These are phyloP conservation scores for Reticulascus tulasneorum DNA, from an alignment of 2,329 filamentous ascomycete genomes.

Conservation along the genomic window DNA sequence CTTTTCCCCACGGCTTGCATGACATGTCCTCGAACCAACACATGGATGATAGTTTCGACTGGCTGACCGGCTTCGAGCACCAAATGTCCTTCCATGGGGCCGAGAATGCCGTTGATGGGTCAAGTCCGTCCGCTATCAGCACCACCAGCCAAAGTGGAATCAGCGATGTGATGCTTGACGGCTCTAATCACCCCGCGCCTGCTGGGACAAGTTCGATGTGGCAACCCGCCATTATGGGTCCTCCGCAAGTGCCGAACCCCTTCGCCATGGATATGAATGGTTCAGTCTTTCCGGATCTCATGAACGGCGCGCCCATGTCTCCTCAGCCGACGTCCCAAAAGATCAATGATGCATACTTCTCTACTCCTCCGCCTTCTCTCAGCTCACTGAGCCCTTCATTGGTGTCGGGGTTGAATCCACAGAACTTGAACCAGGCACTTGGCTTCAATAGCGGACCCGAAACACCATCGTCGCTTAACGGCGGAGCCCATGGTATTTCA, in stretches of 20 bases:
- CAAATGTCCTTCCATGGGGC: slow-evolving; percentile 67
- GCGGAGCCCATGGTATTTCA: slow-evolving; percentile 55
- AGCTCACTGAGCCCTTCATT: slow-evolving; percentile 69
- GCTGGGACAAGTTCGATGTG: slow-evolving; percentile 58
- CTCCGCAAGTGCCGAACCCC: slow-evolving; percentile 63
- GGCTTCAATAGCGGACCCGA: slow-evolving; percentile 65
- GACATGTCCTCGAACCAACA: slow-evolving; percentile 49
- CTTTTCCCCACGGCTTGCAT: slow-evolving; percentile 53
- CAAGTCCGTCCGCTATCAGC: slow-evolving; percentile 93
- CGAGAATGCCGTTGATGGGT: slow-evolving; percentile 84
- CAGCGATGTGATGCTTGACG: slow-evolving; percentile 88
- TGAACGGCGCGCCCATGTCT: slow-evolving; percentile 68
- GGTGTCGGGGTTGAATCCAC: slow-evolving; percentile 59
- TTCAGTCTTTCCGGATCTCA: slow-evolving; percentile 72
- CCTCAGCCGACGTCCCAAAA: slow-evolving; percentile 72
- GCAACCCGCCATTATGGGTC: slow-evolving; percentile 65
- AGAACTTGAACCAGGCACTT: slow-evolving; percentile 62
- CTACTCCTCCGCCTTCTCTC: slow-evolving; percentile 71
- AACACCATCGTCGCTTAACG: slow-evolving; percentile 68
- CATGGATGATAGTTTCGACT: slow-evolving; percentile 79
- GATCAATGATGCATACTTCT: slow-evolving; percentile 71
- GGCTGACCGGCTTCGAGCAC: slow-evolving; percentile 75
- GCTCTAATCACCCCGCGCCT: slow-evolving; percentile 60
- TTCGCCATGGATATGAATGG: slow-evolving; percentile 73
- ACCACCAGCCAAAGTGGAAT: slow-evolving; percentile 88